phyloP scores from a whole-genome alignment of 2,329 filamentous ascomycete species.

The Diaporthe nobilis region DNA sequence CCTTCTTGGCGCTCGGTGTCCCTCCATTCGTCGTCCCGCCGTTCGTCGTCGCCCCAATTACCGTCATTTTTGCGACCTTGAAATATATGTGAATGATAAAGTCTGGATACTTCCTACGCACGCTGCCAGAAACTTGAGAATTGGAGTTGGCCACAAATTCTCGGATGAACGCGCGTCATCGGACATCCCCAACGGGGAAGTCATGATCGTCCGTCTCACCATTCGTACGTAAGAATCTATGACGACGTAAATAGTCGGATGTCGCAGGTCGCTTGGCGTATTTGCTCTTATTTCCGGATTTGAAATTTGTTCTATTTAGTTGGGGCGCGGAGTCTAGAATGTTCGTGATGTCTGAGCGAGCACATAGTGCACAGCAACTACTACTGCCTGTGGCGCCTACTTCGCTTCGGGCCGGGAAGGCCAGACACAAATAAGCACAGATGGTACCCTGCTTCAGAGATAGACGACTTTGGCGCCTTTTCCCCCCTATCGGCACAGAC shows the following conservation, averaged over 20 bases:
- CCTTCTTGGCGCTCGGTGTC: neutral
- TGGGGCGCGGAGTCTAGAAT: neutral
- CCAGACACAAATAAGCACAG: too few relatives aligned
- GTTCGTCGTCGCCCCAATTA: neutral
- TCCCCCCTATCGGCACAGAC: too few relatives aligned
- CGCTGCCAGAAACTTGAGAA: neutral
- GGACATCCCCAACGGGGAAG: constrained; percentile 25
- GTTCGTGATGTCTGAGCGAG: neutral
- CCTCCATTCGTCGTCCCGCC: neutral
- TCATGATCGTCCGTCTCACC: neutral
- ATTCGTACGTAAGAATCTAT: neutral
- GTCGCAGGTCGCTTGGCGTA: neutral
- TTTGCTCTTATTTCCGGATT: neutral
- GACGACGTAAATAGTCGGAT: too few relatives aligned
- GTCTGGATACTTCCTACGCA: too few relatives aligned
- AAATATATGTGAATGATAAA: neutral
- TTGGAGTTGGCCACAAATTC: neutral
- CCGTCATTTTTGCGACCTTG: neutral
- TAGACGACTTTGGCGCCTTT: too few relatives aligned
- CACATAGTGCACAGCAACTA: neutral
- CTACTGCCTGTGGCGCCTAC: too few relatives aligned
- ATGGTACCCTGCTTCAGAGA: too few relatives aligned
- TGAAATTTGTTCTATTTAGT: neutral
- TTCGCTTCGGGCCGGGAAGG: too few relatives aligned
- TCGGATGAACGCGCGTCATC: constrained; percentile 3